Base-by-base conservation (phyloP, 306 rosid species). In the Dryas drummondii region DNA sequence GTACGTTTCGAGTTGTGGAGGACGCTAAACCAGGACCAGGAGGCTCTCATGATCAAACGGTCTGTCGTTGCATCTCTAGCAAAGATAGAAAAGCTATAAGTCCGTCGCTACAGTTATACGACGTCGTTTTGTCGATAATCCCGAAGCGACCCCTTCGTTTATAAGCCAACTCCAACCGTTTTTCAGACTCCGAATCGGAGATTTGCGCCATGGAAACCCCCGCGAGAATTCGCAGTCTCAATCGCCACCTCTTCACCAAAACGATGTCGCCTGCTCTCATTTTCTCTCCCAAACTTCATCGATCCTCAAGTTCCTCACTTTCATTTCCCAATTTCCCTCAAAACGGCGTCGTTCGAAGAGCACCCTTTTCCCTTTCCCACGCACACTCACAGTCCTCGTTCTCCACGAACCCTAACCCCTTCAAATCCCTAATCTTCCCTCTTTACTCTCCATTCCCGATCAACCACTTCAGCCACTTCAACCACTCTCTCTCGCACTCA, bases 161-260 rank as follows among this genome's bases (percentile, higher is more conserved):
- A 13, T 12, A 12, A 13, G n/a, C 37, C 17, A 70, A 44, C 26
- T 32, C 6, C 26, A 14, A 4, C 14, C 4, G 45, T 7, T 3
- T 17, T 42, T 51, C 65, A 42, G 41, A 56, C 11, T 37, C 17
- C 58, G 32, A 1, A 55, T 48, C 2, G 5, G 27, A 12, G 4
- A 44, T 27, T 66, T 66, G 75, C 55, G 32, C 86, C 76, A 91
- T 91, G 94, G 93, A 91, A 71, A 85, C 87, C 68, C 82, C 83
- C 6, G 75, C 77, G 37, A 82, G 82, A 81, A 16, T 81, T 3
- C 82, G 81, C 73, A 76, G 82, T 74, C 61, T 91, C 47, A 71
- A 55, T 64, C 90, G 84, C 71, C 84, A 57, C 67, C 17, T 94
- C 49, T 37, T 84, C 75, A 50, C 46, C 55, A 88, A 73, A 85